Percentiles rank a stretch among this genome's conserved stretches.
These are phyloP conservation scores for Solanum hybrid DNA, from an alignment of 305 asterid species.

Conservation along the genomic window DNA sequence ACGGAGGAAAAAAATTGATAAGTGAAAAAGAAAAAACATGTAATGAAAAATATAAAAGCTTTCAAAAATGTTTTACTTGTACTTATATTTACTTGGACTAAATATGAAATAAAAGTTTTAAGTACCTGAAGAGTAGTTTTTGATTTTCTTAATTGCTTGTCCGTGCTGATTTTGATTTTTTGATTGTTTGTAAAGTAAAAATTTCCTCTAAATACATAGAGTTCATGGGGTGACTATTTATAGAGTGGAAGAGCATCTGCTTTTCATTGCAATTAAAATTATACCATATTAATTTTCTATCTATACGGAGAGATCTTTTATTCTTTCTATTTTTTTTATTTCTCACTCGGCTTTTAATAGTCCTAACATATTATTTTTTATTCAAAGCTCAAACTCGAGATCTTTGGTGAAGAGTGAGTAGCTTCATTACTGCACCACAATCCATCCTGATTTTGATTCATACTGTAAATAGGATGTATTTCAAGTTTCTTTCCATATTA, in stretches of 20 bases:
- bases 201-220: neutral
- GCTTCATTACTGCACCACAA: no score
- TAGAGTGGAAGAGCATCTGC: neutral
- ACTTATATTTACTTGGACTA: neutral
- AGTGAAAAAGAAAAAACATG: neutral
- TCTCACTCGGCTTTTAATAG: neutral
- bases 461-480: neutral
- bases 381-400: no score
- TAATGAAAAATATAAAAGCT: neutral
- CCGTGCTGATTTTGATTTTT: neutral
- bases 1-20: neutral
- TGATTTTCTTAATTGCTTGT: neutral
- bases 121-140: neutral
- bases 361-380: no score
- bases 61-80: neutral
- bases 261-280: neutral
- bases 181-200: neutral
- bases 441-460: neutral
- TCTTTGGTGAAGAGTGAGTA: no score
- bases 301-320: neutral
- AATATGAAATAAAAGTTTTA: neutral
- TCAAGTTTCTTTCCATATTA: neutral
- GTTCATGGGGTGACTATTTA: neutral
- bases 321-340: no score
- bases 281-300: neutral